Base-by-base conservation (phyloP, 306 rosid genomes). In the Purshia tridentata region DNA sequence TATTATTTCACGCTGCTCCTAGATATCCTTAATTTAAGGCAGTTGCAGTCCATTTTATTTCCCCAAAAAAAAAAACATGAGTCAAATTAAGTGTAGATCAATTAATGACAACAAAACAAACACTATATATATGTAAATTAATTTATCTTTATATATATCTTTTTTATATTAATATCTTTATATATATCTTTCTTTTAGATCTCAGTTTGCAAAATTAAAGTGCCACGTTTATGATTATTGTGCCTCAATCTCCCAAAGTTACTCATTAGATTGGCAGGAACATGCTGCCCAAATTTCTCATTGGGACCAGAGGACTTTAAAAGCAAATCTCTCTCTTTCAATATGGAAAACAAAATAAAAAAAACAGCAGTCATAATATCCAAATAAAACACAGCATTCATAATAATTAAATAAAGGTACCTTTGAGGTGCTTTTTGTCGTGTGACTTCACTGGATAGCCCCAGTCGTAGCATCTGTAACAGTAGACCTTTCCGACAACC, bases 401-500 rank as follows among this genome's bases (percentile, higher is more conserved):
- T 29, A 29, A 35, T 20, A 35, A 62, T 56, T 6, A 57, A 74
- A 39, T 14, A 15, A 41, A 58, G 64, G 49, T 91, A 89, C 98
- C 97, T 88, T 91, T 14, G 75, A 91, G 91, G 64, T 93, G 97
- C 75, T 93, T 88, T 88, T 86, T 93, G 90, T 81, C 65, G 69
- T 93, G 98, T 35, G 98, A 91, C 85, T 89, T 93, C 51, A 75
- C 83, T 0, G 97, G 92, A 56, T 93, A 76, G 13, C 64, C 81
- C 94, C 92, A 86, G 9, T 93, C 82, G 4, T 93, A 93, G 86
- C 96, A 93, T 84, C 80, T 81, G 80, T 77, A 91, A 85, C 88
- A 85, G 69, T 93, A 93, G 46, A 93, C 98, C 76, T 82, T 91
- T 74, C 98, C 98, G n/a, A 91, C 90, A 18, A 93, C 98, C 86